These are phyloP conservation scores for Vanderwaltozyma yarrowii DNA, from an alignment of 805 yeast species.

Conservation along the genomic window DNA sequence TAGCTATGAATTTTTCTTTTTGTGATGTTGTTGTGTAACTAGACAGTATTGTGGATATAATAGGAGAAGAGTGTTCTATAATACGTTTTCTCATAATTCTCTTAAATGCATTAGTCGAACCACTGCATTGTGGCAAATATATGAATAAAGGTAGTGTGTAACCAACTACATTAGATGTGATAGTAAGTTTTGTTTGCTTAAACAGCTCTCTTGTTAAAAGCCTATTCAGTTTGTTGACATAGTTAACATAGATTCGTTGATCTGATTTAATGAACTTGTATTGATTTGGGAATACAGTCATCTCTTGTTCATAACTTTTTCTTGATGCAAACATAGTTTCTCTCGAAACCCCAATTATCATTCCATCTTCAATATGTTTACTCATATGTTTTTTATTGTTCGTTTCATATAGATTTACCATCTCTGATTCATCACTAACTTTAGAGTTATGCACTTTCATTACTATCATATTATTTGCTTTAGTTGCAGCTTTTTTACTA, in stretches of 20 bases:
- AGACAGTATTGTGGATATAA: constrained; percentile 13
- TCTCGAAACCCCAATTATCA: constrained; percentile 1
- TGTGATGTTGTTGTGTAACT: constrained; percentile 8
- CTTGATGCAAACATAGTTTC: constrained; percentile 6
- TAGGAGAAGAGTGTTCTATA: constrained; percentile 16
- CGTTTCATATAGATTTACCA: constrained; percentile 17
- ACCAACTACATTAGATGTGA: constrained; percentile 14
- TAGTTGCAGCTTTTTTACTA: constrained; percentile 39
- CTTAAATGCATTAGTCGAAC: constrained; percentile 11
- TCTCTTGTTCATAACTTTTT: constrained; percentile 10
- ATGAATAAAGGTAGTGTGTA: constrained; percentile 16
- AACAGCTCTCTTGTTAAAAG: constrained; percentile 18
- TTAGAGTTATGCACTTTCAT: constrained; percentile 26
- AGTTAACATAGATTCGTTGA: constrained; percentile 13
- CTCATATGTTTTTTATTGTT: constrained; percentile 2
- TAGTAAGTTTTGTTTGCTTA: constrained; percentile 15
- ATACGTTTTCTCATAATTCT: constrained; percentile 14
- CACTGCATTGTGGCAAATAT: constrained; percentile 17
- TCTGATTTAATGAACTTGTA: constrained; percentile 23
- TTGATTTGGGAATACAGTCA: constrained; percentile 5
- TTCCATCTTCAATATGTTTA: constrained; percentile 1
- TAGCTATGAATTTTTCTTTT: constrained; percentile 12
- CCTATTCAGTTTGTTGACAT: constrained; percentile 14
- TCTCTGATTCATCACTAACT: constrained; percentile 23
- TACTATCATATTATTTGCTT: constrained; percentile 41